Base-by-base conservation (phyloP, 768 basidiomycete genomes). In the Tricholoma furcatifolium region DNA sequence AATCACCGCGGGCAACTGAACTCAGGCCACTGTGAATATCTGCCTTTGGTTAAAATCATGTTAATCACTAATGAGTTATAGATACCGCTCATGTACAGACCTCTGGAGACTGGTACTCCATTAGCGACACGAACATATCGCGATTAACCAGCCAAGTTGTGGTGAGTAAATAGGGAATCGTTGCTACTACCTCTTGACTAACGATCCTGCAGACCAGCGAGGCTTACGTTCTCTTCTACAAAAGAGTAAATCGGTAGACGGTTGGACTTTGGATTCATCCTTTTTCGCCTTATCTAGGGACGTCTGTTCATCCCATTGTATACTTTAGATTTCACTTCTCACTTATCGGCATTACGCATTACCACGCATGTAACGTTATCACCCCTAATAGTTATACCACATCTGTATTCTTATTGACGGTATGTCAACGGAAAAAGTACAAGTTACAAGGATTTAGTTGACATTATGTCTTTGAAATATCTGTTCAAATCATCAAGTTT, bases 1-100 rank as follows among this genome's bases (percentile, higher is more conserved):
- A 98, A 98, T 67, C 97, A 99, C 71, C 92, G 85, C 67, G 97
- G 97, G 9, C 96, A 85, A 65, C 71, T 99, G 50, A 93, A 87
- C 62, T 92, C 91, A 64, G 97, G 97, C 0, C 97, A 99, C 70
- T 99, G 97, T 97, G 61, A 70, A 93, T 78, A 5, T 48, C 18
- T 23, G 17, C 15, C 24, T 36, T 47, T 38, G 7, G 50, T 47
- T 40, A 9, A 23, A 30, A 23, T 30, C 15, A 44, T 45, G 31
- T 27, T 21, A 44, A 47, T 49, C 56, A 50, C 46, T 41, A 17
- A 46, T 20, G 18, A 40, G 47, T 46, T 24, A 4, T 60, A 97
- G 96, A 98, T 67, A 98, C 96, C 42, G 93, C 97, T 17, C 94
- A 85, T 62, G 84, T 99, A 47, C 82, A 91, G 32, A 92, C 89